phyloP scores from a whole-genome alignment of 257 asterid genomes.

The Ballota nigra region DNA sequence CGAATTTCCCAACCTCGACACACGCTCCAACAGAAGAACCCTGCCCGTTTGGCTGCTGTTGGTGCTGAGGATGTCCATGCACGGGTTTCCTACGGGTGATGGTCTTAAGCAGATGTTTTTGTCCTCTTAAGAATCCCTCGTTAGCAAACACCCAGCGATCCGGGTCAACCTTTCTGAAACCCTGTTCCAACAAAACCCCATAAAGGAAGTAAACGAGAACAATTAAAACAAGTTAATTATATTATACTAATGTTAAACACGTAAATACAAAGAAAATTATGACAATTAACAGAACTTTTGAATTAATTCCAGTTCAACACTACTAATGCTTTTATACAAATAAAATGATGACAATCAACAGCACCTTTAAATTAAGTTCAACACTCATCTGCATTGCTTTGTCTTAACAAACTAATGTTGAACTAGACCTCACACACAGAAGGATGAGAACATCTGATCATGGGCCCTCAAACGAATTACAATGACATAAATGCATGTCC shows the following conservation, averaged over 20 bases:
- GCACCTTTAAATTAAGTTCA: background rate
- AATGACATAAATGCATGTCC: background rate
- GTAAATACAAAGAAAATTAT: background rate
- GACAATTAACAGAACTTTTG: background rate
- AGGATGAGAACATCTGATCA: background rate
- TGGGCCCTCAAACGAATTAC: background rate
- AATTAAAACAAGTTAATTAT: background rate
- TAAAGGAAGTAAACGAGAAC: conserved; percentile 3
- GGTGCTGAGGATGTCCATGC: conserved; percentile 72
- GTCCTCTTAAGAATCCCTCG: conserved; percentile 91
- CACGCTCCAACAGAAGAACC: conserved; percentile 64
- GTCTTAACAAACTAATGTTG: background rate
- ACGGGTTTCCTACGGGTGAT: conserved; percentile 81
- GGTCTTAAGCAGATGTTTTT: conserved; percentile 71
- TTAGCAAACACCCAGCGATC: conserved; percentile 97
- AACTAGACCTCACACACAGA: background rate
- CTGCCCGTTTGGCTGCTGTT: conserved; percentile 60
- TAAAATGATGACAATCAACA: background rate
- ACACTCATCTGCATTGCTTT: background rate
- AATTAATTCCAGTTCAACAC: too few relatives aligned
- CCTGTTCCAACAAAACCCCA: conserved; percentile 40
- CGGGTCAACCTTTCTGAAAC: conserved; percentile 86
- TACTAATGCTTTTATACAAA: background rate
- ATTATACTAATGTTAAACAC: background rate
- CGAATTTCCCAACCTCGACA: conserved; percentile 93